Evolutionary conservation across 371 early-diverging fungal species (phyloP).

Genomic region (Chytridiales sp.): DNA sequence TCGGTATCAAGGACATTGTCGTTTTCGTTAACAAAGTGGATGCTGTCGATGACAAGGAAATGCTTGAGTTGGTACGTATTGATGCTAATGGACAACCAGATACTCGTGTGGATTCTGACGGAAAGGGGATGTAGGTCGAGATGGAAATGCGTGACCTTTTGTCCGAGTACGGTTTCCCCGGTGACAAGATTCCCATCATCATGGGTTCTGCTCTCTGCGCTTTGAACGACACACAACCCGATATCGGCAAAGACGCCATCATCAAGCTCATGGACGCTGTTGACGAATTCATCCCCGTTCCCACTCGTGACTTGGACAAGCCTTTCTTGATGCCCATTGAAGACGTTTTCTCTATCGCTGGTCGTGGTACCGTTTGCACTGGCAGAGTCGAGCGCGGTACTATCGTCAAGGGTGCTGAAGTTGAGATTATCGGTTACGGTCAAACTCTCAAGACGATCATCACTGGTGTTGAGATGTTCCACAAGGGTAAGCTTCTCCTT

Average conservation of each 20-base stretch:
- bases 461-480: constrained; percentile 98
- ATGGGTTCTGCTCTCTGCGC: constrained; percentile 96
- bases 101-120: neutral
- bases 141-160: constrained; percentile 98
- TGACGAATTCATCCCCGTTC: constrained; percentile 91
- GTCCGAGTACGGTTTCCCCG: constrained; percentile 88
- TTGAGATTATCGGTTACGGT: constrained; percentile 96
- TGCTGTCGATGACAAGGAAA: constrained; percentile 92
- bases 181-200: constrained; percentile 91
- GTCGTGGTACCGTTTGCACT: constrained; percentile 98
- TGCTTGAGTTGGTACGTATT: constrained; percentile 80
- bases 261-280: constrained; percentile 92
- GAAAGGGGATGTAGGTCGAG: constrained; percentile 61
- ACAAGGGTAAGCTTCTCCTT: constrained; percentile 68
- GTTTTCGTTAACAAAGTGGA: constrained; percentile 99
- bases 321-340: constrained; percentile 99
- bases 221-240: constrained; percentile 87
- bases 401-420: constrained; percentile 89
- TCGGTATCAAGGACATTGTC: constrained; percentile 93
- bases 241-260: constrained; percentile 87
- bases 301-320: constrained; percentile 92
- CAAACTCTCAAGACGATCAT: constrained; percentile 83
- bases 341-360: constrained; percentile 97
- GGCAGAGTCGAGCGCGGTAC: constrained; percentile 98
- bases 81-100: neutral